Base-by-base conservation (phyloP, 495 filamentous ascomycete genomes). In the Hyphodiscus hymeniophilus region DNA sequence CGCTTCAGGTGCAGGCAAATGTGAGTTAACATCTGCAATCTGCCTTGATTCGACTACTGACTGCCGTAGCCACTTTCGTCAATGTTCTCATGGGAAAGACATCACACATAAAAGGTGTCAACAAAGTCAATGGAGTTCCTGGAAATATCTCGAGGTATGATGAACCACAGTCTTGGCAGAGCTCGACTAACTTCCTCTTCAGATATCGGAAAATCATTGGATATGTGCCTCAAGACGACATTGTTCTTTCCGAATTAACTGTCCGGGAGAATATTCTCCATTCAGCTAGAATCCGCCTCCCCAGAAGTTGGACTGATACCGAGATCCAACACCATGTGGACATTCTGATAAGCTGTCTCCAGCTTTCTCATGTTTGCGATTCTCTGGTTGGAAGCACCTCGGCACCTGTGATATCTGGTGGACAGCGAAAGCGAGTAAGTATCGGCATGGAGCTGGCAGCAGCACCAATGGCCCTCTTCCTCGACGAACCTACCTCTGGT, bases 401-500 rank as follows among this genome's bases (percentile, higher is more conserved):
- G 17, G 67, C 79, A 41, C 87, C 85, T 56, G 84, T 83, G 1
- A 86, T 87, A 47, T 85, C 81, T 38, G 84, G 91, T 16, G 89
- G 94, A 56, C 82, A 94, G 60, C 69, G 89, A 8, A 95, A 95
- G 64, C 80, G 87, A 26, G 84, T 94, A 2, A 92, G 86, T 1
- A 95, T 95, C 46, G 89, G 85, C 15, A 85, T 94, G 30, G 88
- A 94, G 60, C 69, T 94, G 7, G 87, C 85, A 4, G 84, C 87
- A 11, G 88, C 89, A 55, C 89, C 89, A 0, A 75, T 95, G 8
- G 72, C 94, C 0, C 71, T 95, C 1, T 95, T 95, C 67, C 67
- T 95, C n/a, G 89, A 95, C 54, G 89, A 95, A 58, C 90, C 89
- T 0, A 95, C 89, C 0, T 85, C 80, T 12, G 89, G 90, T 33